A percentile compares a stretch with the other conserved stretches of the same genome.
phyloP scores from a whole-genome alignment of 257 asterid species.

The Jacaranda copaia region DNA sequence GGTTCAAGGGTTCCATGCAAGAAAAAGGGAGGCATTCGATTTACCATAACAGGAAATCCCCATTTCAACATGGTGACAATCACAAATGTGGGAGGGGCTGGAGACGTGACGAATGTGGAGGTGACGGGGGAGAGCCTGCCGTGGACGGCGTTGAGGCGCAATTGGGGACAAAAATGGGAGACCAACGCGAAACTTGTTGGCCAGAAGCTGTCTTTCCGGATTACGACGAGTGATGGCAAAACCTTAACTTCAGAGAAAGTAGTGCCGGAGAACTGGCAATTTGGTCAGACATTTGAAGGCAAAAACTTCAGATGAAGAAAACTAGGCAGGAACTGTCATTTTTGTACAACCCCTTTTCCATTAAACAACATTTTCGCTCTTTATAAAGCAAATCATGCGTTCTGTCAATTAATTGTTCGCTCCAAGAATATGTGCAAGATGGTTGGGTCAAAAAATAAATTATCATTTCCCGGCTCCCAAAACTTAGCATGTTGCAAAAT shows the following conservation, averaged over 20 bases:
- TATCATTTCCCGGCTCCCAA: neutral
- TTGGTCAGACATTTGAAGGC: constrained; percentile 52
- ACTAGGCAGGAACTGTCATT: neutral
- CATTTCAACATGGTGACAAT: constrained; percentile 49
- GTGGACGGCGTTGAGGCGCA: constrained; percentile 45
- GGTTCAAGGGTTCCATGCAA: constrained; percentile 55
- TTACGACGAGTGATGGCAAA: constrained; percentile 55
- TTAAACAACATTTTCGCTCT: no score
- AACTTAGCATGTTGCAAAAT: constrained; percentile 5
- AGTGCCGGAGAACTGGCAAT: constrained; percentile 49
- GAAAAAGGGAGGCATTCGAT: constrained; percentile 55
- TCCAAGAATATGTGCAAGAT: neutral
- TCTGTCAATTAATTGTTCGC: no score
- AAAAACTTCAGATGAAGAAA: constrained; percentile 35
- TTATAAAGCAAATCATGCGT: no score
- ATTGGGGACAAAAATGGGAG: constrained; percentile 60
- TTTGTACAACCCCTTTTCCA: no score
- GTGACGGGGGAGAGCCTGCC: constrained; percentile 26
- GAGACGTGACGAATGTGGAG: constrained; percentile 47
- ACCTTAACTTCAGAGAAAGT: constrained; percentile 27
- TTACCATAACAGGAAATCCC: constrained; percentile 52
- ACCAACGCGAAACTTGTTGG: constrained; percentile 39
- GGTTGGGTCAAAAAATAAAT: constrained; percentile 2
- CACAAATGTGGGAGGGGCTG: constrained; percentile 59
- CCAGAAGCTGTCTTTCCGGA: constrained; percentile 41